A percentile compares a stretch with the other conserved stretches of the same genome.
phyloP scores from a whole-genome alignment of 108 stramenopile genomes.

The Nitzschia inconspicua region DNA sequence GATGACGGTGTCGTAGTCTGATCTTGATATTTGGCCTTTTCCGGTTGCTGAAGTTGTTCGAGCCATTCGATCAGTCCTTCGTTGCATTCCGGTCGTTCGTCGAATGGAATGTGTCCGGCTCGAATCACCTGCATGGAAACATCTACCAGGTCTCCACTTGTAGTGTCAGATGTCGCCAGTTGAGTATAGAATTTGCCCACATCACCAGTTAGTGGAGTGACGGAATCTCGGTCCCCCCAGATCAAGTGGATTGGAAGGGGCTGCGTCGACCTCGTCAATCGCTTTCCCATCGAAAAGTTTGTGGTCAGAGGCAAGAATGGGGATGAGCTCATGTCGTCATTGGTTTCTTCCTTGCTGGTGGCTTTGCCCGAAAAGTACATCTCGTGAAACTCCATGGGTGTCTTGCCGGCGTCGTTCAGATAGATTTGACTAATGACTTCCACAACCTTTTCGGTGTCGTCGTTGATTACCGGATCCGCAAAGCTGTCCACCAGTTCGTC shows the following conservation, averaged over 20 bases:
- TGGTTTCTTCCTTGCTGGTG: too few relatives aligned
- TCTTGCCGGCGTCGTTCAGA: conserved; percentile 57
- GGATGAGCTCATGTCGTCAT: too few relatives aligned
- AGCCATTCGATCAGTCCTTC: conserved; percentile 48
- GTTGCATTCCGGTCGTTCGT: conserved; percentile 56
- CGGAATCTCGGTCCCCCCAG: conserved; percentile 53
- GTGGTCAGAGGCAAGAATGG: neutral
- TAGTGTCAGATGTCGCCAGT: conserved; percentile 16
- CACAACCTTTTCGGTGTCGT: conserved; percentile 28
- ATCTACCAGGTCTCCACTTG: conserved; percentile 5
- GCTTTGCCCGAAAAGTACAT: conserved; percentile 15
- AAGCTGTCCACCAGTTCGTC: conserved; percentile 65
- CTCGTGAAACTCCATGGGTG: conserved; percentile 56
- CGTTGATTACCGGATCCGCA: conserved; percentile 44
- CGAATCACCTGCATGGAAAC: conserved; percentile 43
- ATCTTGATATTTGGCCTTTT: too few relatives aligned
- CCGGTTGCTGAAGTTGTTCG: too few relatives aligned
- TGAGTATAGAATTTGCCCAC: conserved; percentile 55
- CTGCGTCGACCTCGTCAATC: too few relatives aligned
- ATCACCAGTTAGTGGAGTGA: conserved; percentile 45
- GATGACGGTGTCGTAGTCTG: too few relatives aligned
- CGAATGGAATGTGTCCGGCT: conserved; percentile 60
- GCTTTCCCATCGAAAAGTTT: too few relatives aligned
- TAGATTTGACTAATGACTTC: conserved; percentile 64
- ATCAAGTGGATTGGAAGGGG: conserved; percentile 54